These are phyloP conservation scores for Gyromitra esculenta DNA, from an alignment of 2,329 filamentous ascomycete species.

Conservation along the genomic window DNA sequence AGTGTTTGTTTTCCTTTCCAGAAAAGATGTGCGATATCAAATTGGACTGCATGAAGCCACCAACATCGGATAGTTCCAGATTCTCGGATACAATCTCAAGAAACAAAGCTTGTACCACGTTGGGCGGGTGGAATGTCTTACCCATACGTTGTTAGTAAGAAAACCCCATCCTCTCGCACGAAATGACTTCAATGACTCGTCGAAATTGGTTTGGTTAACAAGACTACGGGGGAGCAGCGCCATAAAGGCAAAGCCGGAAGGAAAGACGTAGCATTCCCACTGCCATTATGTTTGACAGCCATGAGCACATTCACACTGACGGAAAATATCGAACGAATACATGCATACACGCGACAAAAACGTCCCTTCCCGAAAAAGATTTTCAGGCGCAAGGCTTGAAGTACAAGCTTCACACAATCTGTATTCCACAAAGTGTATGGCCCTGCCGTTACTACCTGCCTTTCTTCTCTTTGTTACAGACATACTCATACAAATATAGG, in stretches of 20 bases:
- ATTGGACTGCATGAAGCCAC: slow-evolving; percentile 43
- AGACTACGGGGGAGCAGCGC: neutral
- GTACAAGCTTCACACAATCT: neutral
- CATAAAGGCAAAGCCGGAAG: neutral
- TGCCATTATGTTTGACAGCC: neutral
- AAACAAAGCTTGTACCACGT: slow-evolving; percentile 11
- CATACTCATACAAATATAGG: slow-evolving; percentile 16
- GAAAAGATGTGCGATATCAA: slow-evolving; percentile 34
- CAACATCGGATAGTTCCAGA: slow-evolving; percentile 45
- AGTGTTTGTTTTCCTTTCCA: slow-evolving; percentile 40
- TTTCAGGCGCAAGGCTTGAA: neutral
- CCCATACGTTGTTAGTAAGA: neutral
- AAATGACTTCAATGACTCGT: neutral
- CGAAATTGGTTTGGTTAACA: neutral
- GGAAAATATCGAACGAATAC: slow-evolving; percentile 27
- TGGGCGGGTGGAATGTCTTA: neutral
- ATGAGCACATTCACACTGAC: slow-evolving; percentile 6
- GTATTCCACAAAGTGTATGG: neutral
- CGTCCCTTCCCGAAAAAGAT: slow-evolving; percentile 12
- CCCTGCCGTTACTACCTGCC: neutral
- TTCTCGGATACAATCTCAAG: slow-evolving; percentile 30
- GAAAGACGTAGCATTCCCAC: neutral
- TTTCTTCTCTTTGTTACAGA: slow-evolving; percentile 5
- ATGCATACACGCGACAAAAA: slow-evolving; percentile 32
- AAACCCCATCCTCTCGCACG: neutral